Conservation (phyloP, 2,329 filamentous ascomycete species). For the Daldinia eschscholtzii region DNA sequence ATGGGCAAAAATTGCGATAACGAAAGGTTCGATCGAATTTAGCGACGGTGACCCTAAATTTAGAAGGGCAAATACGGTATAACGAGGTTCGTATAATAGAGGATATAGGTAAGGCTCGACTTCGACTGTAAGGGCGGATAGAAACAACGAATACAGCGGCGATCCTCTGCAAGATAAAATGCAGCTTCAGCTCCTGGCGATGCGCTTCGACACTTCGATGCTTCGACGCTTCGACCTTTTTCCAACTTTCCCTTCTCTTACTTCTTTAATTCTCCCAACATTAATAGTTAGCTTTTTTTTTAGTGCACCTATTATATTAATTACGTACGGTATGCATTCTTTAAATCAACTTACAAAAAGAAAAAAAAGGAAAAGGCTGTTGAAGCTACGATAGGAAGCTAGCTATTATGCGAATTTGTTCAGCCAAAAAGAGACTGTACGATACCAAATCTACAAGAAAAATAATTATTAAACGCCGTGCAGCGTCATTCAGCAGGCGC, state of each 20-base stretch:
- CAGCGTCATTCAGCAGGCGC: conserved; percentile 28
- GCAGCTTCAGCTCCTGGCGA: conserved; percentile 23
- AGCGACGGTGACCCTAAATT: conserved; percentile 5
- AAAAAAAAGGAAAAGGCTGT: neutral
- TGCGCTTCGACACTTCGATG: conserved; percentile 20
- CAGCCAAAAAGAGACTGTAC: neutral
- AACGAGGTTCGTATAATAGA: conserved; percentile 1
- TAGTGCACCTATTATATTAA: neutral
- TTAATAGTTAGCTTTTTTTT: conserved; percentile 16
- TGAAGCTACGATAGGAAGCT: conserved; percentile 12
- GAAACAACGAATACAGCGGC: neutral
- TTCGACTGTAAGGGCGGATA: neutral
- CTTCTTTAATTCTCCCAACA: conserved; percentile 15
- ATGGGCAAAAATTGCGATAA: conserved; percentile 17
- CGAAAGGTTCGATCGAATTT: neutral
- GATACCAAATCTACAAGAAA: conserved; percentile 20
- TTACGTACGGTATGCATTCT: neutral
- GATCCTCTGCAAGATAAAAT: neutral
- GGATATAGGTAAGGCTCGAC: conserved; percentile 2
- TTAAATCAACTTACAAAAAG: conserved; percentile 16
- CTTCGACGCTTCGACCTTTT: neutral
- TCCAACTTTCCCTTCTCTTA: neutral
- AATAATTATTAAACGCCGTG: conserved; percentile 24
- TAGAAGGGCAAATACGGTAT: neutral
- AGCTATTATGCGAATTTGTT: neutral